Percentiles rank a stretch among this genome's conserved stretches.
These are phyloP conservation scores for Nitzschia palea DNA, from an alignment of 108 stramenopile genomes.

Conservation along the genomic window DNA sequence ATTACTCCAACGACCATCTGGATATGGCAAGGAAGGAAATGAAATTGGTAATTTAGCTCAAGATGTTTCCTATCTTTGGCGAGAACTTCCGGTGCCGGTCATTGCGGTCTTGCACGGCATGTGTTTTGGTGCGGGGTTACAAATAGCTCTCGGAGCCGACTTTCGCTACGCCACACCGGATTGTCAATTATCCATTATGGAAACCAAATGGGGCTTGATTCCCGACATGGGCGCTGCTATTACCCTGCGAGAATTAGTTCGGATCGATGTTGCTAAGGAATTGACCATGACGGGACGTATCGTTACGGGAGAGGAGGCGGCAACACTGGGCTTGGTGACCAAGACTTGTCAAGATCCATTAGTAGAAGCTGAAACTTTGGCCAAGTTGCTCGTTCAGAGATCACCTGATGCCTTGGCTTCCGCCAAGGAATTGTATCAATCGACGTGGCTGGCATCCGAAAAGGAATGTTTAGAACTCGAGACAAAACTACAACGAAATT, in stretches of 20 bases:
- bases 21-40: conserved; percentile 46
- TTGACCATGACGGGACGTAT: conserved; percentile 86
- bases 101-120: conserved; percentile 83
- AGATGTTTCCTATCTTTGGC: conserved; percentile 85
- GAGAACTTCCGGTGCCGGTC: conserved; percentile 83
- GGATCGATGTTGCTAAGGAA: conserved; percentile 86
- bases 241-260: conserved; percentile 69
- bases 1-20: conserved; percentile 61
- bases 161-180: conserved; percentile 77
- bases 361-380: conserved; percentile 68
- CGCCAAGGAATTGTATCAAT: conserved; percentile 77
- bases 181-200: conserved; percentile 87
- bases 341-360: conserved; percentile 77
- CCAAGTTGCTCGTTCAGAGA: conserved; percentile 57
- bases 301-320: conserved; percentile 67
- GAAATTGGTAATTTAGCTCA: conserved; percentile 81
- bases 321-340: conserved; percentile 71
- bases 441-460: conserved; percentile 74
- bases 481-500: conserved; percentile 66
- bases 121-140: conserved; percentile 90
- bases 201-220: conserved; percentile 89
- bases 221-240: conserved; percentile 89
- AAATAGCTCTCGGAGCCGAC: conserved; percentile 90
- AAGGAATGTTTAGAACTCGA: conserved; percentile 61
- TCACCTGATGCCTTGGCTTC: conserved; percentile 86